Conservation (phyloP, 2,329 filamentous ascomycete species). For the Hypomyces rosellus region DNA sequence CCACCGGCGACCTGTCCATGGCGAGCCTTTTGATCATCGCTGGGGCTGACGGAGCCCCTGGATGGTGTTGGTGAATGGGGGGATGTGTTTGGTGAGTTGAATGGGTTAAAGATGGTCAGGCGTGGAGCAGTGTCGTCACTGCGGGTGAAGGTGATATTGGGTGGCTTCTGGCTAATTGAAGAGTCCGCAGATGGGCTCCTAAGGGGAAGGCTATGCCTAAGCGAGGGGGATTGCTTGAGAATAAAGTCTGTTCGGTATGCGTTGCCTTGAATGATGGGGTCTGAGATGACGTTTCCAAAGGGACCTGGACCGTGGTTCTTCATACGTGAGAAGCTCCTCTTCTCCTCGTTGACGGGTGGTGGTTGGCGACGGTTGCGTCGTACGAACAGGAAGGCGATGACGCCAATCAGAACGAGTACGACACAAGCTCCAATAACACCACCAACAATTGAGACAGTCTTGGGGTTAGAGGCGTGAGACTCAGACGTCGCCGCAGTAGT, state of each 20-base stretch:
- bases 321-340: constrained; percentile 16
- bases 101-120: constrained; percentile 31
- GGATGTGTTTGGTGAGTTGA: constrained; percentile 27
- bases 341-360: constrained; percentile 4
- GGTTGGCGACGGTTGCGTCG: constrained; percentile 20
- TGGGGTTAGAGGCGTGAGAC: constrained; percentile 18
- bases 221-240: constrained; percentile 27
- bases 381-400: constrained; percentile 35
- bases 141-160: constrained; percentile 5
- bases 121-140: constrained; percentile 8
- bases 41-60: constrained; percentile 17
- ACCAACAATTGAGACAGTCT: constrained; percentile 37
- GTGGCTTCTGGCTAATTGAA: constrained; percentile 10
- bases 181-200: constrained; percentile 15
- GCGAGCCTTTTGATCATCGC: constrained; percentile 21
- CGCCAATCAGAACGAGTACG: constrained; percentile 33
- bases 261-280: constrained; percentile 44
- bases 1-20: constrained; percentile 20
- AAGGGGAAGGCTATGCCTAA: not conserved
- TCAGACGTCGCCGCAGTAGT: constrained; percentile 5
- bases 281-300: constrained; percentile 46
- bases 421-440: constrained; percentile 43
- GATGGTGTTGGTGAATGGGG: constrained; percentile 14
- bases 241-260: constrained; percentile 48
- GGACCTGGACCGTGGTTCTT: constrained; percentile 15